Evolutionary conservation across 2,329 filamentous ascomycete species (phyloP), one percentile per base, ranked within the genome.

Genomic region (Phaeosphaeria sp.): DNA sequence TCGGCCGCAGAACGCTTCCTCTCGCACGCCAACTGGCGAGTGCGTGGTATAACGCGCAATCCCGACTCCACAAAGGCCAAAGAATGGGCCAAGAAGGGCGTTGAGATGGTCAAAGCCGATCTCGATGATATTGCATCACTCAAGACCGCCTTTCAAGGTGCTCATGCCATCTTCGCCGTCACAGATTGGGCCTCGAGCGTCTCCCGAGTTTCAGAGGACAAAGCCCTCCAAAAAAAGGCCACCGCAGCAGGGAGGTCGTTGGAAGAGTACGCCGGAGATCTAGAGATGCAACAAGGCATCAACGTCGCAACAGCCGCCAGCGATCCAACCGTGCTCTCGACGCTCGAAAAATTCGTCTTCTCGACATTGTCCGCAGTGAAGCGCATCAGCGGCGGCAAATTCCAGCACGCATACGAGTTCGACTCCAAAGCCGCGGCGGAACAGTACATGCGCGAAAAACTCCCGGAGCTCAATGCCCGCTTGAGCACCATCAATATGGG

Each of bases 41-140:
- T 78, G 45, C 72, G 74, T 25, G 75, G 71, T 55, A 65, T 82
- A 18, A 81, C 82, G 20, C 81, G 82, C 54, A 78, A 82, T 60
- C 75, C 79, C 1, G 63, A 66, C 48, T 72, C 75, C 18, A 50
- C 66, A 6, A 77, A 77, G 30, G 71, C 77, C 15, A 64, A 75
- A 46, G 69, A 51, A 24, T 73, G 76, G 55, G 61, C 59, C 20
- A 21, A 47, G 30, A 48, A 61, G 49, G 65, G 67, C 13, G 64
- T 64, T 22, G 61, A 68, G 36, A 47, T 71, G 11, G 60, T 69
- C 2, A n/a, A 46, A 27, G 64, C 44, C 13, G 57, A 69, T 39
- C 50, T 65, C 33, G 60, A 68, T 51, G 56, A 65, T 47, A 15
- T 54, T 13, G 40, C 47, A 2, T 64, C 60, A 22, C 51, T 44